These are phyloP conservation scores for Boletus pseudo-olivaceus DNA, from an alignment of 768 basidiomycete genomes.

Conservation along the genomic window DNA sequence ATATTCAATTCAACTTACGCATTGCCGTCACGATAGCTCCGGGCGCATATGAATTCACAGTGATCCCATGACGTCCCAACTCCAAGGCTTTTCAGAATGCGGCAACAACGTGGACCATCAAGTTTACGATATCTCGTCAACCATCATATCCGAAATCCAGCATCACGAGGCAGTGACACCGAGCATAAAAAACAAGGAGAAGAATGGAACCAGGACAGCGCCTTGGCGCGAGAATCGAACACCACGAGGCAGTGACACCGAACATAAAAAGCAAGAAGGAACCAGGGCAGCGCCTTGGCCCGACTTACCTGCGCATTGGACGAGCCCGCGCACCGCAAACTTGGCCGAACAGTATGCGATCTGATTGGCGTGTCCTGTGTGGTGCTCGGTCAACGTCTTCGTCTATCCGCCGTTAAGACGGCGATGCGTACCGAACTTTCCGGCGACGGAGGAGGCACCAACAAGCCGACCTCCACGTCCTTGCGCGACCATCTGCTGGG, in stretches of 20 bases:
- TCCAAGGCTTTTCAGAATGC: conserved; percentile 22
- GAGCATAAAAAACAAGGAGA: neutral
- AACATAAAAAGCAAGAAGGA: neutral
- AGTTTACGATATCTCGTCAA: neutral
- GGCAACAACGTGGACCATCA: conserved; percentile 9
- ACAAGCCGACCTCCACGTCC: conserved; percentile 6
- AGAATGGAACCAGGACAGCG: neutral
- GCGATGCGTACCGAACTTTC: neutral
- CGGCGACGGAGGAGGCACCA: conserved; percentile 4
- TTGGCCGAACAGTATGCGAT: conserved; percentile 17
- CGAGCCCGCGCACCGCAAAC: conserved; percentile 6
- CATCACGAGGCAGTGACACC: conserved; percentile 1
- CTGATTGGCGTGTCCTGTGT: neutral
- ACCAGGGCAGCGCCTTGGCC: no score
- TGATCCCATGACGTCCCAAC: conserved; percentile 23
- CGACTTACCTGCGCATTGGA: conserved; percentile 17
- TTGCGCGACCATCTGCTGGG: conserved; percentile 22
- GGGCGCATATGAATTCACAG: conserved; percentile 31
- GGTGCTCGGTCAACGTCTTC: neutral
- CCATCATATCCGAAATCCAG: neutral
- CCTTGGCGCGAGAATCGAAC: no score
- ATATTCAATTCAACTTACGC: conserved; percentile 7
- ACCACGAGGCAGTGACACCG: neutral
- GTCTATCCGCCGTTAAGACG: neutral
- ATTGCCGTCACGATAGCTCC: conserved; percentile 26